phyloP scores from a whole-genome alignment of 2,329 filamentous ascomycete species.

The Aspergillus eucalypticola region DNA sequence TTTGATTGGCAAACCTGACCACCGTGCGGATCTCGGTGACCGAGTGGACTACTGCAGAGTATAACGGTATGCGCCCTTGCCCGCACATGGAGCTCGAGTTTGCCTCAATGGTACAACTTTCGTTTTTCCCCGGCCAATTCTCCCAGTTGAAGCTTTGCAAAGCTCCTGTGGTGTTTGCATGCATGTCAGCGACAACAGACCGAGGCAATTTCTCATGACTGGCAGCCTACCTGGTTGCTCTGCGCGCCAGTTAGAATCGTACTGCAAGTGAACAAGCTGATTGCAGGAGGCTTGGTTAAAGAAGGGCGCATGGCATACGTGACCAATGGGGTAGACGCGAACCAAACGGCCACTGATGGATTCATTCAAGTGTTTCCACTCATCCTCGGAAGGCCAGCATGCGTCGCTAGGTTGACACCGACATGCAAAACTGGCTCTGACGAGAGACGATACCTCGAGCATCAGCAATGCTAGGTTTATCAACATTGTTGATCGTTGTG shows the following conservation, averaged over 20 bases:
- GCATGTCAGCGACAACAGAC: neutral
- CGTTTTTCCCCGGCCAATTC: slow-evolving; percentile 36
- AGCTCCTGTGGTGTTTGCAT: slow-evolving; percentile 17
- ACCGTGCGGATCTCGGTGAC: slow-evolving; percentile 39
- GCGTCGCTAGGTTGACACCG: slow-evolving; percentile 30
- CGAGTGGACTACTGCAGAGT: slow-evolving; percentile 37
- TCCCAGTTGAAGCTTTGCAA: slow-evolving; percentile 45
- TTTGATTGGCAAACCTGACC: slow-evolving; percentile 37
- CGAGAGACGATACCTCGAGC: neutral
- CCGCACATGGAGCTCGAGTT: slow-evolving; percentile 26
- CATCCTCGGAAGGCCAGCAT: slow-evolving; percentile 41
- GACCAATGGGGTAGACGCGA: slow-evolving; percentile 34
- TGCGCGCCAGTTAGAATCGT: slow-evolving; percentile 39
- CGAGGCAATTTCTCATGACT: neutral
- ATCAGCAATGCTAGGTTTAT: neutral
- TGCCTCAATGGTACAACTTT: slow-evolving; percentile 40
- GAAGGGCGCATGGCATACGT: slow-evolving; percentile 31
- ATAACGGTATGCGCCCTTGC: slow-evolving; percentile 41
- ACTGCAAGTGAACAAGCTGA: neutral
- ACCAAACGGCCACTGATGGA: slow-evolving; percentile 41
- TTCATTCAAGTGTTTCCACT: slow-evolving; percentile 41
- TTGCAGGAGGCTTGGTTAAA: slow-evolving; percentile 21
- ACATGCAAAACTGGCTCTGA: slow-evolving; percentile 9
- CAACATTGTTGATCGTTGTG: neutral
- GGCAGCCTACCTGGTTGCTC: slow-evolving; percentile 30